Base-by-base conservation (phyloP, 2,329 filamentous ascomycete species). In the Graphiopsis chlorocephala region DNA sequence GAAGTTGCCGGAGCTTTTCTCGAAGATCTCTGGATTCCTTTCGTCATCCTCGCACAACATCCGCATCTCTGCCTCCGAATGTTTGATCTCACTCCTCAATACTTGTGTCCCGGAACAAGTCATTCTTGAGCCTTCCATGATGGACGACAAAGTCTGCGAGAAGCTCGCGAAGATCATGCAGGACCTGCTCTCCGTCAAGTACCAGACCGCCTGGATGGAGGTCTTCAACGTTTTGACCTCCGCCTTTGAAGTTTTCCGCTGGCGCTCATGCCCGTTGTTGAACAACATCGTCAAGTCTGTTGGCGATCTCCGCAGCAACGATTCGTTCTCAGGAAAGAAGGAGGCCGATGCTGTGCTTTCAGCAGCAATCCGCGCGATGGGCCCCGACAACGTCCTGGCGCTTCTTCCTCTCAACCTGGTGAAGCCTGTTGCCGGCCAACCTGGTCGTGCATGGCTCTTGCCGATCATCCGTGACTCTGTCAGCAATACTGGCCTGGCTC, bases 131-230 rank as follows among this genome's bases (percentile, higher is more conserved):
- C 93, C 93, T 26, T 96, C 93, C 1, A 86, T 97, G 55, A 96
- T 91, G 76, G 94, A 98, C 71, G 93, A 98, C 77, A 97, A 96
- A 79, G 85, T 88, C 0, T 79, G 98, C 11, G 91, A 93, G 74
- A 94, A 93, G 75, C 78, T 99, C 25, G 88, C 91, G 14, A 90
- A 86, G 74, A 84, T 84, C 2, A 88, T 90, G 0, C 88, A 89
- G 67, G 86, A 89, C 42, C 82, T 98, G 8, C 83, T 99, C 53
- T 93, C 88, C 60, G 88, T 98, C 45, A 95, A 95, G 74, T 99
- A 93, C 74, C 95, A 98, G 79, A 88, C 90, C 28, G 95, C 95
- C 3, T 97, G 94, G 92, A 88, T 91, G 79, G 93, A 99, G 76
- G 93, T 96, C 0, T 98, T 98, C 80, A 92, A 88, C 70, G 91